Conservation (phyloP, 192 early-diverging fungal genomes). For the Umbelopsis isabellina region DNA sequence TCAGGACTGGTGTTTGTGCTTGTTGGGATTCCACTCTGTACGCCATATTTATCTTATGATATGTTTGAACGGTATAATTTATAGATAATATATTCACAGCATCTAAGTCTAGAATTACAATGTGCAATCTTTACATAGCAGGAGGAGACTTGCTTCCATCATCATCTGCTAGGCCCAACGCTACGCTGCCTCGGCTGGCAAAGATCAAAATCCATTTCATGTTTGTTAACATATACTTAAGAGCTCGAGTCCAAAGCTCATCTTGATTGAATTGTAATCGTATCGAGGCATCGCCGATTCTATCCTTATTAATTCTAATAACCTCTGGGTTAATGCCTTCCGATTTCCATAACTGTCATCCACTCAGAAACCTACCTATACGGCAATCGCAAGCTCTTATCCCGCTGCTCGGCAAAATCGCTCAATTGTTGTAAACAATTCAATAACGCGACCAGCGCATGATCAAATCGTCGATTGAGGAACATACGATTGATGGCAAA, state of each 20-base stretch:
- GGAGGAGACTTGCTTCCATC: conserved; percentile 12
- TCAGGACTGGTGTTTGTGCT: too few species aligned
- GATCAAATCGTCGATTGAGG: conserved; percentile 84
- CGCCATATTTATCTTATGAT: too few species aligned
- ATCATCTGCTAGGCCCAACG: neutral
- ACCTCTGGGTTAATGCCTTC: neutral
- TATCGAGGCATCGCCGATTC: conserved; percentile 83
- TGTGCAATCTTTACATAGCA: neutral
- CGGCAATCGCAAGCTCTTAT: conserved; percentile 77
- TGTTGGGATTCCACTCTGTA: too few species aligned
- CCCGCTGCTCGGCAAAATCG: conserved; percentile 76
- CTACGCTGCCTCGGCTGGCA: conserved; percentile 46
- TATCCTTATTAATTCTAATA: conserved; percentile 83
- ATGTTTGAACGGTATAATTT: too few species aligned
- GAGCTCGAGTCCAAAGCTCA: conserved; percentile 90
- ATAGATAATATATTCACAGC: too few species aligned
- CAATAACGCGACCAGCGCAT: conserved; percentile 86
- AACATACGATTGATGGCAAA: conserved; percentile 73
- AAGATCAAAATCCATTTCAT: conserved; percentile 90
- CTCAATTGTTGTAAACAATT: conserved; percentile 89
- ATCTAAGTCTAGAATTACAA: too few species aligned
- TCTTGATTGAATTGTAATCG: conserved; percentile 87
- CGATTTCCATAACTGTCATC: neutral
- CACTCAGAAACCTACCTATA: conserved; percentile 59
- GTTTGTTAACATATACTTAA: conserved; percentile 87